Evolutionary conservation across 2,329 filamentous ascomycete species (phyloP), one percentile per base, ranked within the genome.

Genomic region (Neofusicoccum ribis): DNA sequence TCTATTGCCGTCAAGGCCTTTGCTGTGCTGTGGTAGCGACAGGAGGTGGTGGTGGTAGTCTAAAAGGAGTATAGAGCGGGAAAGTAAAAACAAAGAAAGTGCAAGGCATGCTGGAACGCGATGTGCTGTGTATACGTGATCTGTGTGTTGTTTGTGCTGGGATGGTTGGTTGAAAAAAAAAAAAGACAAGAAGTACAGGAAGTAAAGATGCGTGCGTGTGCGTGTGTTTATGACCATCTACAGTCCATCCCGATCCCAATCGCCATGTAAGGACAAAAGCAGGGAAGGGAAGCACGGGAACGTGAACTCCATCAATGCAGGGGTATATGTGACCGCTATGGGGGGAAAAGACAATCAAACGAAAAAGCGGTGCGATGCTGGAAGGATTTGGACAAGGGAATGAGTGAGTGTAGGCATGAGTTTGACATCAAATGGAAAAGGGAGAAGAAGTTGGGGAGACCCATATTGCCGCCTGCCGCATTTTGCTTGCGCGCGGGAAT

Each of bases 231-330:
- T 39, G 8, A 36, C 56, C 56, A 60, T 60, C 43, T 60, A 60
- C 43, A 60, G 47, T 47, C 41, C 14, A 34, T 47, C 54, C 52
- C 39, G 14, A 27, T 43, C 23, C 43, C 56, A 41, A 23, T 47
- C 43, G 15, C 15, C 23, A n/a, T 44, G 36, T 9, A 54, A 15
- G 23, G n/a, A 47, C 3, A 37, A 60, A 47, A 60, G 52, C 12
- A 47, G 56, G 43, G 15, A 59, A 14, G 37, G 52, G 39, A 39
- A 60, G 43, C 56, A 60, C 43, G 47, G 43, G 43, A 47, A 47
- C 43, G 56, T 60, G 56, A 60, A 46, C 56, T 60, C 56, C 56
- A 60, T 60, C 56, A 47, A 60, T 60, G 56, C 56, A 60, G 56
- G 56, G 56, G 56, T 60, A 60, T 60, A 60, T 60, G 54, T 59